Evolutionary conservation across 768 basidiomycete species (phyloP).

Genomic region (Phanerodontia chrysosporium): DNA sequence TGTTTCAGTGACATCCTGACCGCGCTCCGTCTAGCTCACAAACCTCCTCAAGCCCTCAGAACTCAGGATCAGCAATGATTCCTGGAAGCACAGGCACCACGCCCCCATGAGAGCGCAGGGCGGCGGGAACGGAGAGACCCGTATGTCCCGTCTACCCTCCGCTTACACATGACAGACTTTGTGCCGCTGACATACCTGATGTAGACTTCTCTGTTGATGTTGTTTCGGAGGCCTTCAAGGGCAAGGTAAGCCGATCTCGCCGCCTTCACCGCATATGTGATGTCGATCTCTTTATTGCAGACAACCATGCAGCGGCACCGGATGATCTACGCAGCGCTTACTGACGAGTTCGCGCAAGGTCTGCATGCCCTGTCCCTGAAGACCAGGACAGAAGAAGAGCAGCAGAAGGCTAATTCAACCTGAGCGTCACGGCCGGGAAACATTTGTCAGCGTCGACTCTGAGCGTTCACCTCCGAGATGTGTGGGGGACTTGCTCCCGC

Average conservation of each 20-base stretch:
- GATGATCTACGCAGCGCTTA: constrained; percentile 68
- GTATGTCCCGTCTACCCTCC: constrained; percentile 38
- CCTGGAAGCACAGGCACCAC: constrained; percentile 83
- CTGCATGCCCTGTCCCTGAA: constrained; percentile 75
- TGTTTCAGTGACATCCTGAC: neutral
- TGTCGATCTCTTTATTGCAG: constrained; percentile 31
- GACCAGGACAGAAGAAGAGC: constrained; percentile 64
- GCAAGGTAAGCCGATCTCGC: constrained; percentile 50
- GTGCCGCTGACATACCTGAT: neutral
- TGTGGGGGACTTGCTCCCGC: neutral
- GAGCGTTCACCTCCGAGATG: neutral
- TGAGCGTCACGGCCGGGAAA: neutral
- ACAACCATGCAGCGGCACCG: constrained; percentile 77
- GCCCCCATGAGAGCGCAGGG: constrained; percentile 70
- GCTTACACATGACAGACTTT: neutral
- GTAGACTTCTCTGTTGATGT: constrained; percentile 76
- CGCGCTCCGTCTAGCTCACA: constrained; percentile 45
- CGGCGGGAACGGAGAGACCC: constrained; percentile 73
- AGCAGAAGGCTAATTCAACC: constrained; percentile 13
- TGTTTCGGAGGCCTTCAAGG: constrained; percentile 67
- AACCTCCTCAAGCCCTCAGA: constrained; percentile 55
- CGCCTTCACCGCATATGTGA: constrained; percentile 4
- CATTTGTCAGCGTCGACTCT: neutral
- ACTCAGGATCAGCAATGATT: constrained; percentile 74
- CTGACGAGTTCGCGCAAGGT: constrained; percentile 66